A percentile compares a stretch with the other conserved stretches of the same genome.
Conservation (phyloP, 805 yeast species). For the Teunomyces barrocoloradensis region DNA sequence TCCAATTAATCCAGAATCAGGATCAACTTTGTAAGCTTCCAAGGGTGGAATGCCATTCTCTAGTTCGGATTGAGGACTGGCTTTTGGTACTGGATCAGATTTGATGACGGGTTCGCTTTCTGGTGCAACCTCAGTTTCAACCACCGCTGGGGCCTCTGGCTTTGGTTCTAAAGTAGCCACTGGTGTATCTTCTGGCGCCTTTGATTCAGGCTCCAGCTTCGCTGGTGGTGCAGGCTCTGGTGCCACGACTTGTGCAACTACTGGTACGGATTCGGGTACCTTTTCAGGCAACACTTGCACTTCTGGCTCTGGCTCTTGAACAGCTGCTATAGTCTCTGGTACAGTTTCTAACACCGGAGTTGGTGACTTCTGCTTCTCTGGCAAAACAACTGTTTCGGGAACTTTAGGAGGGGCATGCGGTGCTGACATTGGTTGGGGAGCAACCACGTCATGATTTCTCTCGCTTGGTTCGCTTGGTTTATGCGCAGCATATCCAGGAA, state of each 20-base stretch:
- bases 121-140: background rate
- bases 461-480: background rate
- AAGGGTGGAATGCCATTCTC: slow-evolving; percentile 25
- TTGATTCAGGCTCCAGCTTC: background rate
- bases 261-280: background rate
- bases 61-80: background rate
- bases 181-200: background rate
- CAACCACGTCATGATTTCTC: background rate
- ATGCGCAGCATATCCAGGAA: background rate
- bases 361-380: no score
- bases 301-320: no score
- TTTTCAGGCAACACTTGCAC: background rate
- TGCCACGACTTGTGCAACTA: background rate
- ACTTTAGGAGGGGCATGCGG: no score
- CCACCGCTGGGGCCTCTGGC: background rate
- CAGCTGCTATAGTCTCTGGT: no score
- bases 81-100: slow-evolving; percentile 6
- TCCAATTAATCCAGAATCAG: slow-evolving; percentile 82
- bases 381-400: no score
- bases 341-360: no score
- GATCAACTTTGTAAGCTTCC: slow-evolving; percentile 60
- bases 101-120: background rate
- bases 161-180: background rate
- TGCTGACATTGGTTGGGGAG: background rate
- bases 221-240: background rate